Base-by-base conservation (phyloP, 2,329 filamentous ascomycete genomes). In the Metarhizium sp. region DNA sequence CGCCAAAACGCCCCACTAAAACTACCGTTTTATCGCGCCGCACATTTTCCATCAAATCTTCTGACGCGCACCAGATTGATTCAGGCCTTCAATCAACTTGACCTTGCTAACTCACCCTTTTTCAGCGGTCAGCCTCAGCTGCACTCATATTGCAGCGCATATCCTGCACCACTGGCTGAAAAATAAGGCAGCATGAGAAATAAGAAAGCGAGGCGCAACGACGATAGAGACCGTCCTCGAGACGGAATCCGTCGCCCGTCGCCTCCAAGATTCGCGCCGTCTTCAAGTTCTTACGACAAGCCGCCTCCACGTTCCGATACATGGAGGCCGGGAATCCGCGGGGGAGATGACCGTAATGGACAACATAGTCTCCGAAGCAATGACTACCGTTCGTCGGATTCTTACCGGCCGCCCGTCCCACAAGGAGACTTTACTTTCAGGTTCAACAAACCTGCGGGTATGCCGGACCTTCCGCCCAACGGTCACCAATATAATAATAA, bases 351-450 rank as follows among this genome's bases (percentile, higher is more conserved):
- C n/a, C 59, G 65, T 29, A 53, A 59, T 30, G 63, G 62, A 16
- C 58, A 58, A 30, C 50, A 59, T 8, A 57, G 61, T 18, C 58
- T 59, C 2, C 62, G 61, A 51, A 60, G 59, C 47, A 60, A 66
- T 50, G 60, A 65, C 18, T 59, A 59, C 34, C 62, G 61, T 7
- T 48, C 52, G 1, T 54, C 55, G 3, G 65, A 69, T 52, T 68
- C 65, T 7, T 68, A 70, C 34, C 63, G 65, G 4, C 64, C 67
- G 13, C 60, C 62, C 34, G 62, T 66, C 14, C 73, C 73, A 1
- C 73, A 71, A 51, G 66, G 78, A 42, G 78, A 82, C 52, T 84
- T 84, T 62, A 79, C 77, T 1, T 84, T 84, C 57, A 76, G 77
- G 6, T 68, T 76, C 46, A 74, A 80, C 11, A 78, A 77, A 52